Base-by-base conservation (phyloP, 768 basidiomycete species). In the Suillus ampliporus region DNA sequence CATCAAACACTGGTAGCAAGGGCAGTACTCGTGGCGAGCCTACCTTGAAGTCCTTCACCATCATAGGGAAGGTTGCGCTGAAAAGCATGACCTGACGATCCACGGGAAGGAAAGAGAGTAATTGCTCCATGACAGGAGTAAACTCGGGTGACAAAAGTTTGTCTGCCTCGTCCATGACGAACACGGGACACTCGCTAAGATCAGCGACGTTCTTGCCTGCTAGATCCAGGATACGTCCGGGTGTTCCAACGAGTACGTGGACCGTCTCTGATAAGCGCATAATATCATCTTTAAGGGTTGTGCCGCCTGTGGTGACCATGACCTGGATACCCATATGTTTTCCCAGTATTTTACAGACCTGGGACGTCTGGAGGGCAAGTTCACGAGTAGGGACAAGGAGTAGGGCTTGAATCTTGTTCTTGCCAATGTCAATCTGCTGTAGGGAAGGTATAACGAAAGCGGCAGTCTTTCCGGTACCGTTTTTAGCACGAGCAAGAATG, bases 161-260 rank as follows among this genome's bases (percentile, higher is more conserved):
- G 78, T 99, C 97, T 52, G 97, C 97, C 79, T 99, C 97, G 77
- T 99, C 97, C 97, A 99, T 99, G 68, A 99, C 95, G 72, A 98
- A 99, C 60, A 97, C 93, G 3, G 91, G 89, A 77, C 97, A 98
- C 73, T 94, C 90, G 79, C 87, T 91, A 67, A 99, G 84, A 79
- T 99, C 95, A 34, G 97, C 97, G 43, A 99, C 91, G 66, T 79
- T 86, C 80, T 98, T 98, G 69, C 95, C 91, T 6, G 92, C 91
- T 58, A 99, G 80, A 82, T 99, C 97, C 58, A 99, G 82, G 70
- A 99, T 95, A 71, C 97, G 87, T 31, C 97, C 97, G 17, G 97
- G 97, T 2, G 97, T 99, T 58, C 97, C 97, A 64, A 98, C 97
- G 57, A 99, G 90, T 57, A 99, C 91, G 75, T 99, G 97, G 3